These are phyloP conservation scores for Tieghemostelium lacteum DNA, from an alignment of 78 protist species.

Conservation along the genomic window DNA sequence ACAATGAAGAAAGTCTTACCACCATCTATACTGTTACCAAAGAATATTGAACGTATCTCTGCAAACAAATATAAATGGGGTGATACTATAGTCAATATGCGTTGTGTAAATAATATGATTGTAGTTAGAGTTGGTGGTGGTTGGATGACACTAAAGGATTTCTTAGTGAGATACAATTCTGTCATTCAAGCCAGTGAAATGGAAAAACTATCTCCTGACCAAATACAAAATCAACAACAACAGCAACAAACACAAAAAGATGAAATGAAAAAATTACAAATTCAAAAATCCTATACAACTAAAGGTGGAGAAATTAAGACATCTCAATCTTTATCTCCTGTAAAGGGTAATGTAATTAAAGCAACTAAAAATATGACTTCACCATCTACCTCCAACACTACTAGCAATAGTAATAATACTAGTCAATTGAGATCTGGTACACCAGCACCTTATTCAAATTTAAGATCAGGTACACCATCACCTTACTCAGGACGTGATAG, in stretches of 20 bases:
- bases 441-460: slow-evolving; percentile 38
- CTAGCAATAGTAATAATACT: not conserved
- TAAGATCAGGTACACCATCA: slow-evolving; percentile 33
- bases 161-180: slow-evolving; percentile 49
- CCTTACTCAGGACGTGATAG: not conserved
- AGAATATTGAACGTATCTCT: slow-evolving; percentile 13
- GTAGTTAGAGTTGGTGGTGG: slow-evolving; percentile 78
- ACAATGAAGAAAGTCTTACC: slow-evolving; percentile 65
- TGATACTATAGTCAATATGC: slow-evolving; percentile 65
- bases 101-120: slow-evolving; percentile 63
- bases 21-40: slow-evolving; percentile 65
- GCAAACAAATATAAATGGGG: slow-evolving; percentile 78
- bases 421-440: slow-evolving; percentile 41
- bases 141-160: slow-evolving; percentile 69
- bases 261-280: slow-evolving; percentile 65
- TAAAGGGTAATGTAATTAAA: slow-evolving; percentile 27
- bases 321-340: slow-evolving; percentile 38
- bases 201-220: slow-evolving; percentile 15
- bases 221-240: not conserved
- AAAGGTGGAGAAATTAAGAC: slow-evolving; percentile 43
- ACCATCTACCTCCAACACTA: not conserved
- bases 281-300: slow-evolving; percentile 17
- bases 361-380: slow-evolving; percentile 28
- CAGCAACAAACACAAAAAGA: not conserved
- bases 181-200: slow-evolving; percentile 49